Percentiles rank a stretch among this genome's conserved stretches.
phyloP scores from a whole-genome alignment of 108 stramenopile genomes.

The Ochromonas danica region DNA sequence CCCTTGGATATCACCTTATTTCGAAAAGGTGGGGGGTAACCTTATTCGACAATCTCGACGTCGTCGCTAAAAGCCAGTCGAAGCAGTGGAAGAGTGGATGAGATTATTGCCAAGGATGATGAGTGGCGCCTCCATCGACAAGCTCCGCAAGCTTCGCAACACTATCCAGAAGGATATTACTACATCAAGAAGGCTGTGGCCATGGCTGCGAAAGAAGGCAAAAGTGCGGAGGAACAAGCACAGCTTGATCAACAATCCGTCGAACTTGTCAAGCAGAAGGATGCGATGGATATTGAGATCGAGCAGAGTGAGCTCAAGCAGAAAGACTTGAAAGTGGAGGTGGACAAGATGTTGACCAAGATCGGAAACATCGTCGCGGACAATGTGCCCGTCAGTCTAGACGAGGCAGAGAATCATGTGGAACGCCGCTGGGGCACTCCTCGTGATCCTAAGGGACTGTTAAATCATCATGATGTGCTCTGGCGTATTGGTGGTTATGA shows the following conservation, averaged over 20 bases:
- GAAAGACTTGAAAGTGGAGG: constrained; percentile 42
- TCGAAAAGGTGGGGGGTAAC: constrained; percentile 86
- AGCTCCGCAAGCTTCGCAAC: constrained; percentile 66
- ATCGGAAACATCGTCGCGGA: constrained; percentile 94
- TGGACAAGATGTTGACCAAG: constrained; percentile 63
- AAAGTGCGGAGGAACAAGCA: too few species aligned
- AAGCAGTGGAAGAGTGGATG: constrained; percentile 84
- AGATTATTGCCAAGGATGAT: constrained; percentile 82
- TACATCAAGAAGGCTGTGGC: too few species aligned
- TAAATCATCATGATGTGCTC: constrained; percentile 75
- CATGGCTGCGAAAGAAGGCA: too few species aligned
- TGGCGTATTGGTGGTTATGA: constrained; percentile 94
- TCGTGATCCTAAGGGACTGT: constrained; percentile 14
- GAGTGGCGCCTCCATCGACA: constrained; percentile 69
- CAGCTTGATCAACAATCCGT: too few species aligned
- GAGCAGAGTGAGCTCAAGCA: too few species aligned
- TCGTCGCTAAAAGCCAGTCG: constrained; percentile 71
- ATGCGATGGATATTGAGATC: too few species aligned
- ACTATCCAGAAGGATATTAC: constrained; percentile 66
- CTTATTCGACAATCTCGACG: constrained; percentile 73
- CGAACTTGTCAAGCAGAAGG: too few species aligned
- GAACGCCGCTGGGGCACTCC: constrained; percentile 15
- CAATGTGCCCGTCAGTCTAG: constrained; percentile 82
- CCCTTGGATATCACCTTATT: constrained; percentile 91
- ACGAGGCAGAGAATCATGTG: constrained; percentile 81